Evolutionary conservation across 2,329 filamentous ascomycete genomes (phyloP), one percentile per base, ranked within the genome.

Genomic region (Ophioceras dolichostomum): DNA sequence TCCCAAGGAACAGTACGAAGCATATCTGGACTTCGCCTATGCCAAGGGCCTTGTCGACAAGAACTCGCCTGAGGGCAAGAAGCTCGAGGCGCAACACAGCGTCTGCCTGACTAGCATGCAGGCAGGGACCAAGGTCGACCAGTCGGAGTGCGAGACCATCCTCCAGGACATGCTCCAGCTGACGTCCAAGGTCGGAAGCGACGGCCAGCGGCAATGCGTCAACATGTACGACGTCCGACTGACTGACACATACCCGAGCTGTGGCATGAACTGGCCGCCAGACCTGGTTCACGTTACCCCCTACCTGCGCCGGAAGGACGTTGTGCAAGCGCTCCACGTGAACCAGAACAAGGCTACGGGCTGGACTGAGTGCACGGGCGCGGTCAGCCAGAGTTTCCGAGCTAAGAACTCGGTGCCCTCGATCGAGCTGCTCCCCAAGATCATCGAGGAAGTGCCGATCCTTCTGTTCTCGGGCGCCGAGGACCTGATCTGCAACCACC

Each of bases 171-270:
- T 96, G 36, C 70, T 96, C 4, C 61, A 68, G 21, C 56, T 77
- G 34, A 88, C 84, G 2, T 61, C 67, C 41, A 67, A 72, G 37
- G 64, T 53, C 10, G 36, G 17, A 14, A 16, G 20, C 14, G 36
- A 37, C 20, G 60, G 53, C 37, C 41, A 62, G 26, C 64, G 63
- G 12, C 64, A 67, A 16, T 98, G 93, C 58, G 58, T 79, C 55
- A 99, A 98, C 62, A 95, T 96, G 85, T 99, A 99, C 58, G 91
- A 99, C 56, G 73, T 96, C 37, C 84, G 89, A 33, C 70, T 95
- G 33, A 78, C 68, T 45, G 91, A 98, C 58, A 64, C 64, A 6
- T 86, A 75, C 57, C 82, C 84, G 4, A 81, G 79, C 44, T 98
- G 91, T 57, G 91, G 91, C 47, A 94, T 94, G 88, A 89, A 87